Evolutionary conservation across 2,329 filamentous ascomycete genomes (phyloP), one percentile per base, ranked within the genome.

Genomic region (Beauveria scarabaeidicola): DNA sequence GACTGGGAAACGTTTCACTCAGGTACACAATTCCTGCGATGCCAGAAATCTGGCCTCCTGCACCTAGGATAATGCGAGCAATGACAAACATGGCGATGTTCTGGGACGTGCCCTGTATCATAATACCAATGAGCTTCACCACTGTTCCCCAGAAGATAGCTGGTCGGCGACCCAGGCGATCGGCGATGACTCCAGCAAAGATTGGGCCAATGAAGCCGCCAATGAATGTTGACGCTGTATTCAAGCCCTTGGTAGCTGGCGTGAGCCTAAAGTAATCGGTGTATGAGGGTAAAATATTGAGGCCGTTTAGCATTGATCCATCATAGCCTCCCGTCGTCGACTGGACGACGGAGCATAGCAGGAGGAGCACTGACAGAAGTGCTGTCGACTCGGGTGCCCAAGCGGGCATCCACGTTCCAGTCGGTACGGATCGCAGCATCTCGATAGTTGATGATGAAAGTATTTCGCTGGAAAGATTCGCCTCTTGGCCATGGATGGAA

Each of bases 201-300:
- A 80, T 63, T 1, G 73, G 72, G n/a, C 75, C 76, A 6, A 82
- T 46, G 32, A 74, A 70, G 27, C 74, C 74, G 13, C 80, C 80
- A 52, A 84, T 79, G 64, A 77, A 83, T n/a, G 79, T 75, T 1
- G 78, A 78, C 0, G 80, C 77, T 5, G 80, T 84, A 63, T 83
- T 82, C 17, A 85, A 72, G 3, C 78, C 80, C 0, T 74, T 78
- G 0, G 80, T 82, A 0, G 78, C 76, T 0, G 77, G 67, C n/a
- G 70, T 82, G 8, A 84, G 75, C 4, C 75, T 64, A 69, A 85
- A 84, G 66, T 84, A 84, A 41, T 81, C 73, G 0, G 74, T 77
- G 66, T 84, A 85, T 0, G 75, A 77, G 0, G 81, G 80, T 17
- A 85, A 67, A 61, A 85, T 83, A 61, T 83, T 81, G 25, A 85